phyloP scores from a whole-genome alignment of 2,329 filamentous ascomycete species.

The Pseudogymnoascus sp. region DNA sequence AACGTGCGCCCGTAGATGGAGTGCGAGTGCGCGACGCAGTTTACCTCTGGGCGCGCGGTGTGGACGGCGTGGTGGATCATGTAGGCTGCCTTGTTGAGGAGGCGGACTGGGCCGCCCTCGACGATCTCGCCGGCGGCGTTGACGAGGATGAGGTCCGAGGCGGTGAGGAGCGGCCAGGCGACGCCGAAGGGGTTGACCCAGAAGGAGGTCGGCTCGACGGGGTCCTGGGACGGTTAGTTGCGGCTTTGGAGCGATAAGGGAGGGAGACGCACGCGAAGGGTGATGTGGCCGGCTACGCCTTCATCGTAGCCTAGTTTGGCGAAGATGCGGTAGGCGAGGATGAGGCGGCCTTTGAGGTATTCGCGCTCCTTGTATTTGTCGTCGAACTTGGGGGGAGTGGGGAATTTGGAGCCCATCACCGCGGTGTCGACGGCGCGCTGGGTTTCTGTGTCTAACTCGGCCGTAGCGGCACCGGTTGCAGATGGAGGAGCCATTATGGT shows the following conservation, averaged over 20 bases:
- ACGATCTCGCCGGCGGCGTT: conserved; percentile 54
- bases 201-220: conserved; percentile 28
- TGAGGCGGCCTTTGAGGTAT: conserved; percentile 37
- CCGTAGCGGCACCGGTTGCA: neutral
- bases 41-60: conserved; percentile 49
- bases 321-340: conserved; percentile 41
- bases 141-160: conserved; percentile 61
- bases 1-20: conserved; percentile 54
- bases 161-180: conserved; percentile 41
- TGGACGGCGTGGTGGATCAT: conserved; percentile 55
- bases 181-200: conserved; percentile 32
- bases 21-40: conserved; percentile 52
- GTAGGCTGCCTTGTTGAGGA: conserved; percentile 38
- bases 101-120: conserved; percentile 44
- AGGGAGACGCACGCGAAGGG: conserved; percentile 26
- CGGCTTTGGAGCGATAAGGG: neutral
- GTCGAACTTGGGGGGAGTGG: conserved; percentile 20
- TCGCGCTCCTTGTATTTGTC: conserved; percentile 30
- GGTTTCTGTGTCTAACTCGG: neutral
- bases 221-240: conserved; percentile 22
- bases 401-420: neutral
- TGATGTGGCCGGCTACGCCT: conserved; percentile 41
- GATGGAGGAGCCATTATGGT: conserved; percentile 3
- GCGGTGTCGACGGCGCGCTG: neutral
- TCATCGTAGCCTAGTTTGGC: conserved; percentile 39